Conservation (phyloP, 306 rosid species). For the Vigna trinervia region DNA sequence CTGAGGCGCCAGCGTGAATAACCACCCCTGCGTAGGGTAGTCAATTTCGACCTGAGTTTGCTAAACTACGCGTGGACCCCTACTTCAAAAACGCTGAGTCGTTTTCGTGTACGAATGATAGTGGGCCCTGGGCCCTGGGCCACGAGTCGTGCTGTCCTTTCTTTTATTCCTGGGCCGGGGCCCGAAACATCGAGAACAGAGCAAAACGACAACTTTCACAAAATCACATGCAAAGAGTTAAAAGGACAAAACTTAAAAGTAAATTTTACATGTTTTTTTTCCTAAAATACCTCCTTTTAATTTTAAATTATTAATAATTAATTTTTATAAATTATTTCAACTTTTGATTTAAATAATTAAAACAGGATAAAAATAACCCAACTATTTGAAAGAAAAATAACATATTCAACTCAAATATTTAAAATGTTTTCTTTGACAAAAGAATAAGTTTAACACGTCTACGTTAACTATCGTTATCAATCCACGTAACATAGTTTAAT, state of each 20-base stretch:
- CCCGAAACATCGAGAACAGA: neutral
- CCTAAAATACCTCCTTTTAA: no score
- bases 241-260: neutral
- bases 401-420: no score
- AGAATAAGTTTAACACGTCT: no score
- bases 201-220: slow-evolving; percentile 28
- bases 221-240: neutral
- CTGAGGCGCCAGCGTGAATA: neutral
- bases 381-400: no score
- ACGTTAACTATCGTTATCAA: no score
- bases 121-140: slow-evolving; percentile 29
- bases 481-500: no score
- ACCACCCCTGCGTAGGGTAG: neutral
- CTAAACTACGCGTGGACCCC: slow-evolving; percentile 39
- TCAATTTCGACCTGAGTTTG: fast-evolving
- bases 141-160: neutral
- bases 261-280: no score
- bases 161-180: neutral
- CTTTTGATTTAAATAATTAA: no score
- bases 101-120: slow-evolving; percentile 1
- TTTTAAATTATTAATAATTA: no score
- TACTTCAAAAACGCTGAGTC: neutral
- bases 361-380: no score
- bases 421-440: no score
- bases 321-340: no score